Evolutionary conservation across 1,284 basidiomycete species (phyloP), one percentile per base, ranked within the genome.

Genomic region (Hortiboletus rubellus): DNA sequence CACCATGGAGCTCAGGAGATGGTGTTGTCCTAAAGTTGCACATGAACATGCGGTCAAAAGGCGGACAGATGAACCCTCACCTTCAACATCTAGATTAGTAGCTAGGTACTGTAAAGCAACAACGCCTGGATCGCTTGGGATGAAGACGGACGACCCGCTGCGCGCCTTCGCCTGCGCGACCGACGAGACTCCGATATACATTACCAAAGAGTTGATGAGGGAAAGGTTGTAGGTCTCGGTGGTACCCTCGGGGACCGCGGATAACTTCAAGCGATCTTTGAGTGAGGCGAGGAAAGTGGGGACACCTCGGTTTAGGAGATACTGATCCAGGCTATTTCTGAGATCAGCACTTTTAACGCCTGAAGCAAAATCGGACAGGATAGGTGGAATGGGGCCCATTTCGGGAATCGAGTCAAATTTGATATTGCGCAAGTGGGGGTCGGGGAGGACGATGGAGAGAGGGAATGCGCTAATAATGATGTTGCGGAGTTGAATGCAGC

Each of bases 381-480:
- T 89, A 49, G 87, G 86, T 15, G 97, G 97, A 64, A 95, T 90
- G 48, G 88, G 87, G 14, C 91, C 89, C 85, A 94, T 92, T 72
- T 98, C 94, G 4, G 91, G 85, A 56, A 92, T 84, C 34, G 84
- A 71, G 53, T 92, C 88, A 61, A 89, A 83, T 60, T 85, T 82
- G 62, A 87, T 70, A 64, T 84, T 86, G 61, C 84, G 86, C 61
- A 94, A 77, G 68, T 92, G 83, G 18, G 97, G 96, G 71, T 97
- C 94, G 38, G 96, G 94, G 31, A 98, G 87, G 47, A 85, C 79
- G 56, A 93, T 79, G 59, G 84, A 79, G n/a, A 86, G 81, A n/a
- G 97, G 96, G 83, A 95, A 99, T 22, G 96, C 96, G 70, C 93
- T 92, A 59, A 98, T 87, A 62, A 99, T 87, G 75, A 99, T 87